Evolutionary conservation across 129 eudicot species (phyloP).

Genomic region (Helianthus annuus): DNA sequence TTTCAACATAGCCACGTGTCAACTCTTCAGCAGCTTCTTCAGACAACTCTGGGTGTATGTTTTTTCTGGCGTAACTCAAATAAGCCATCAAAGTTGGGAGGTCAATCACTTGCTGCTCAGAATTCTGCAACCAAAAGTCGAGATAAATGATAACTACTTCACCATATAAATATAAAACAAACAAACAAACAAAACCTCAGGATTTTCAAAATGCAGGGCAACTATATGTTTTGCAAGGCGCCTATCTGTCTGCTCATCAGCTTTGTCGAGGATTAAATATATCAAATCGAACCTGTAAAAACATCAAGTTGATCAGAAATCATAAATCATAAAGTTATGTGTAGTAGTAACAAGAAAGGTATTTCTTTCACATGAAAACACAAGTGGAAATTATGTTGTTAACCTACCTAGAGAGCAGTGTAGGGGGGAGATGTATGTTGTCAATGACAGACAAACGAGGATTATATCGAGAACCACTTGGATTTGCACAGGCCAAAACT

Average conservation of each 20-base stretch:
- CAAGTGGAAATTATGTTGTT: constrained; percentile 4
- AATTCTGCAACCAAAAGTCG: constrained; percentile 46
- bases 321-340: not conserved
- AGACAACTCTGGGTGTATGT: constrained; percentile 86
- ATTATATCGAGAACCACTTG: constrained; percentile 96
- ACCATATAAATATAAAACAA: constrained; percentile 7
- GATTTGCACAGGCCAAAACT: constrained; percentile 98
- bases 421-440: constrained; percentile 97
- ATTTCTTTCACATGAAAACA: not conserved
- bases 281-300: constrained; percentile 90
- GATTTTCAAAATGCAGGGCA: constrained; percentile 85
- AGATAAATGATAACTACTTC: constrained; percentile 20
- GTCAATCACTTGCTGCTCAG: constrained; percentile 70
- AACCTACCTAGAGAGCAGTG: constrained; percentile 92
- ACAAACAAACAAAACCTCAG: constrained; percentile 52
- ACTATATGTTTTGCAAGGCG: constrained; percentile 99
- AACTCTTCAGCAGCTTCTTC: constrained; percentile 96
- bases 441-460: constrained; percentile 98
- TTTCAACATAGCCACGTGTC: constrained; percentile 91
- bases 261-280: constrained; percentile 88
- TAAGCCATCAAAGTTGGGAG: constrained; percentile 87
- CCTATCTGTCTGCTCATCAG: constrained; percentile 94
- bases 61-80: constrained; percentile 84
- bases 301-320: constrained; percentile 9
- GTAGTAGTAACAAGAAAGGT: constrained; percentile 13